phyloP scores from a whole-genome alignment of 2,329 filamentous ascomycete genomes.

The Acarospora socialis region DNA sequence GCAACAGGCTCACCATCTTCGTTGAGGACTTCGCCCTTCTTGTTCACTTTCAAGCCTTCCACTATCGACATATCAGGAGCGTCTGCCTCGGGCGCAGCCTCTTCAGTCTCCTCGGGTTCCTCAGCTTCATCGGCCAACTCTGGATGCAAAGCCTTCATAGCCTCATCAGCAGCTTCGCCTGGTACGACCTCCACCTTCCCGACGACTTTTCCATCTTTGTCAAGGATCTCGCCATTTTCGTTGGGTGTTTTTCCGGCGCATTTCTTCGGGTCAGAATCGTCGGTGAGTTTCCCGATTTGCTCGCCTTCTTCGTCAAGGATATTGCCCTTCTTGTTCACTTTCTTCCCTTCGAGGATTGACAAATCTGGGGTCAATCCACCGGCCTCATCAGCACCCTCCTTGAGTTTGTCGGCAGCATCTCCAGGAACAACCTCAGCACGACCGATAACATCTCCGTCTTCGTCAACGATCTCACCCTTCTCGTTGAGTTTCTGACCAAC shows the following conservation, averaged over 20 bases:
- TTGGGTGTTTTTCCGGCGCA: conserved; percentile 32
- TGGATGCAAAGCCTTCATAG: conserved; percentile 34
- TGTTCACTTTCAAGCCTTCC: conserved; percentile 43
- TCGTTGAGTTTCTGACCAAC: conserved; percentile 28
- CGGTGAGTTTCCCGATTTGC: conserved; percentile 33
- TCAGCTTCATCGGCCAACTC: conserved; percentile 28
- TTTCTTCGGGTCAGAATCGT: conserved; percentile 27
- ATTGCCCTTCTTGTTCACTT: conserved; percentile 33
- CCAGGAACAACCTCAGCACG: conserved; percentile 25
- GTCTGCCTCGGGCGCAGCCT: conserved; percentile 31
- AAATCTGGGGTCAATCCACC: conserved; percentile 18
- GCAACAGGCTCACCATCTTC: conserved; percentile 40
- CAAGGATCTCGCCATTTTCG: conserved; percentile 40
- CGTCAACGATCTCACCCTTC: conserved; percentile 19
- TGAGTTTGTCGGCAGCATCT: conserved; percentile 17
- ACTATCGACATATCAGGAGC: conserved; percentile 33
- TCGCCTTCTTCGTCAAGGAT: conserved; percentile 35
- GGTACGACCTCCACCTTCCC: conserved; percentile 28
- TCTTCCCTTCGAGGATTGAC: conserved; percentile 17
- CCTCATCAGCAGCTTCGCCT: conserved; percentile 17
- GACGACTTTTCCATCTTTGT: conserved; percentile 39
- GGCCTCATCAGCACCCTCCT: conserved; percentile 25
- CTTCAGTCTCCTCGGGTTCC: conserved; percentile 17
- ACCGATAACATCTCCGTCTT: conserved; percentile 23
- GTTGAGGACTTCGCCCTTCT: conserved; percentile 34